Evolutionary conservation across 1,139 yeast species (phyloP).

Genomic region (Lodderomyces jiufengensis): DNA sequence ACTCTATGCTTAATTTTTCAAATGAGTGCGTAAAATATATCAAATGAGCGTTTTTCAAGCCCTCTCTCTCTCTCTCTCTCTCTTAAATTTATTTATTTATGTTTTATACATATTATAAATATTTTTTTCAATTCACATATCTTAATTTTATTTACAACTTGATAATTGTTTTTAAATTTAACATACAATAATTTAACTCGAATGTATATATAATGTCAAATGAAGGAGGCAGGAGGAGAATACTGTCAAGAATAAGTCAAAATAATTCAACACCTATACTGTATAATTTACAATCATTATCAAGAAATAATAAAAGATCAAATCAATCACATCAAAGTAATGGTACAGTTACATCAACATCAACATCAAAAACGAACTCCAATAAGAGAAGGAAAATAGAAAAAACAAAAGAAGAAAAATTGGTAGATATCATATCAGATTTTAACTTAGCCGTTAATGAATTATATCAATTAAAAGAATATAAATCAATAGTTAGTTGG

Average conservation of each 20-base stretch:
- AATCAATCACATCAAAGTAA: slow-evolving; percentile 1
- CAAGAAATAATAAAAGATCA: slow-evolving; percentile 3
- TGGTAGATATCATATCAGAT: slow-evolving; percentile 37
- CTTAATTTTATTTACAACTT: too few relatives aligned
- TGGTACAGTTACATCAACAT: neutral
- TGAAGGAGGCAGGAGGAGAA: slow-evolving; percentile 10
- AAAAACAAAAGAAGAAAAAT: slow-evolving; percentile 18
- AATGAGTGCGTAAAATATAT: too few relatives aligned
- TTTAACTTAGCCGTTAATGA: slow-evolving; percentile 48
- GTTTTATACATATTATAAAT: too few relatives aligned
- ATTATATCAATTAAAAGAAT: slow-evolving; percentile 56
- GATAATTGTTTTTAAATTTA: too few relatives aligned
- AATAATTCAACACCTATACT: slow-evolving; percentile 6
- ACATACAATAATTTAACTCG: too few relatives aligned
- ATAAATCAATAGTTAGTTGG: slow-evolving; percentile 57
- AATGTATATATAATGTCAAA: slow-evolving; percentile 8
- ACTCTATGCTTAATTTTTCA: too few relatives aligned
- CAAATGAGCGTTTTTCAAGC: too few relatives aligned
- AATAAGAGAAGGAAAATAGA: slow-evolving; percentile 12
- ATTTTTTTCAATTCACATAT: too few relatives aligned
- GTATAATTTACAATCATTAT: slow-evolving; percentile 4
- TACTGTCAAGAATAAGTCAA: slow-evolving; percentile 13
- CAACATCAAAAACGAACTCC: too few relatives aligned
- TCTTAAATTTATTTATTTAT: too few relatives aligned
- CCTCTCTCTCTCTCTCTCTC: too few relatives aligned